phyloP scores from a whole-genome alignment of 306 rosid genomes.

The Trifolium fragiferum region DNA sequence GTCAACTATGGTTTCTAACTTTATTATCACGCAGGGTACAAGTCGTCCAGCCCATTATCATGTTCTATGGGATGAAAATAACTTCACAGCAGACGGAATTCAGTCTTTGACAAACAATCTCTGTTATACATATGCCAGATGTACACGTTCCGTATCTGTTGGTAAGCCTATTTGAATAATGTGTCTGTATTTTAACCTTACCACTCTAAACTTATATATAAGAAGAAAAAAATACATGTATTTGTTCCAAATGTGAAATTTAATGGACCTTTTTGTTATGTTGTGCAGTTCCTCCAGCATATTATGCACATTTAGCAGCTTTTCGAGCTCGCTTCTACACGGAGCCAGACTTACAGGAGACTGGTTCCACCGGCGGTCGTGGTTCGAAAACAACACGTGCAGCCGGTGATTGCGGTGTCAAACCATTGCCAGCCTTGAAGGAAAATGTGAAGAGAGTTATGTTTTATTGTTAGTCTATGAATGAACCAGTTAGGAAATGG shows the following conservation, averaged over 20 bases:
- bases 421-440: constrained; percentile 92
- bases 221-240: neutral
- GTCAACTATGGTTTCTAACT: constrained; percentile 13
- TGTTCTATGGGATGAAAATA: constrained; percentile 93
- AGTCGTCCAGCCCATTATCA: constrained; percentile 99
- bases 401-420: constrained; percentile 69
- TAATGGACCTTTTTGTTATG: constrained; percentile 31
- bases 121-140: constrained; percentile 95
- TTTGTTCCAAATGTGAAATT: neutral
- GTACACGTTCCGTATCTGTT: constrained; percentile 93
- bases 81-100: constrained; percentile 86
- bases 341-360: constrained; percentile 87
- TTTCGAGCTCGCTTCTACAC: constrained; percentile 93
- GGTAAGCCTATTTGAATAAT: constrained; percentile 58
- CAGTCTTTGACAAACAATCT: constrained; percentile 88
- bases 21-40: constrained; percentile 69
- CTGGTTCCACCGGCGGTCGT: constrained; percentile 64
- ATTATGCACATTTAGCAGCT: constrained; percentile 95
- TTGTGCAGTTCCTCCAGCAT: constrained; percentile 88
- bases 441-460: constrained; percentile 98
- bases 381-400: constrained; percentile 56
- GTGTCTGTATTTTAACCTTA: neutral
- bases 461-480: constrained; percentile 74
- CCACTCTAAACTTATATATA: neutral
- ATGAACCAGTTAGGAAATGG: constrained; percentile 16